Percentiles rank a stretch among this genome's conserved stretches.
These are phyloP conservation scores for Tilletia caries DNA, from an alignment of 1,284 basidiomycete species.

Conservation along the genomic window DNA sequence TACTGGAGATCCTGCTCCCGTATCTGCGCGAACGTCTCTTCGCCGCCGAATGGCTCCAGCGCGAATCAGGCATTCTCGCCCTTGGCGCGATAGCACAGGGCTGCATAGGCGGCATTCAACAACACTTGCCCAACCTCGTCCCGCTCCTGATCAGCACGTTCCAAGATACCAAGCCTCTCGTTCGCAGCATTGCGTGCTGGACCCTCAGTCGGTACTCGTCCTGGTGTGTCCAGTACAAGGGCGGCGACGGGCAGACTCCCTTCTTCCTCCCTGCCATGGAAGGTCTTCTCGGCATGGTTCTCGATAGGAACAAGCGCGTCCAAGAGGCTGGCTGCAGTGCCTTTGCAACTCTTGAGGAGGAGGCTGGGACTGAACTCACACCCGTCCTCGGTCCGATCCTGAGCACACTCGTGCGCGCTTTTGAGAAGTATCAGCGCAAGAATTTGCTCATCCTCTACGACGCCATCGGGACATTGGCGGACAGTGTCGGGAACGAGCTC, in stretches of 20 bases:
- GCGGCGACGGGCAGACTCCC: slow-evolving; percentile 79
- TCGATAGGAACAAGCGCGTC: slow-evolving; percentile 98
- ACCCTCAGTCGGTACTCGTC: slow-evolving; percentile 96
- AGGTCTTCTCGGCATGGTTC: slow-evolving; percentile 94
- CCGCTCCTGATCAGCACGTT: slow-evolving; percentile 88
- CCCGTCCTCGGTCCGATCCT: slow-evolving; percentile 94
- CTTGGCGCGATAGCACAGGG: slow-evolving; percentile 98
- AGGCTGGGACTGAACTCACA: slow-evolving; percentile 81
- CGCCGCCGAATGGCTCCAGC: slow-evolving; percentile 86
- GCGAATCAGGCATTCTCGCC: slow-evolving; percentile 93
- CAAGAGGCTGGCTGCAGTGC: slow-evolving; percentile 99
- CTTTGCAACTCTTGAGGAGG: slow-evolving; percentile 97
- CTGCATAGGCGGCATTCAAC: slow-evolving; percentile 91
- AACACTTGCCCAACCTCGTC: slow-evolving; percentile 84
- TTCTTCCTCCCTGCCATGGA: slow-evolving; percentile 98
- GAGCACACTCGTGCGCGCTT: slow-evolving; percentile 89
- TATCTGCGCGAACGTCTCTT: slow-evolving; percentile 91
- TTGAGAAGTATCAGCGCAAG: slow-evolving; percentile 98
- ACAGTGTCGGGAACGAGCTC: slow-evolving; percentile 84
- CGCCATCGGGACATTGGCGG: slow-evolving; percentile 93
- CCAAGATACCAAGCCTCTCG: slow-evolving; percentile 90
- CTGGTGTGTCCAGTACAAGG: slow-evolving; percentile 77
- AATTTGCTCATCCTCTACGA: slow-evolving; percentile 98
- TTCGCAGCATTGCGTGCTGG: slow-evolving; percentile 98
- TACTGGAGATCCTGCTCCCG: slow-evolving; percentile 82